Base-by-base conservation (phyloP, 768 basidiomycete species). In the Boletus fagicola region DNA sequence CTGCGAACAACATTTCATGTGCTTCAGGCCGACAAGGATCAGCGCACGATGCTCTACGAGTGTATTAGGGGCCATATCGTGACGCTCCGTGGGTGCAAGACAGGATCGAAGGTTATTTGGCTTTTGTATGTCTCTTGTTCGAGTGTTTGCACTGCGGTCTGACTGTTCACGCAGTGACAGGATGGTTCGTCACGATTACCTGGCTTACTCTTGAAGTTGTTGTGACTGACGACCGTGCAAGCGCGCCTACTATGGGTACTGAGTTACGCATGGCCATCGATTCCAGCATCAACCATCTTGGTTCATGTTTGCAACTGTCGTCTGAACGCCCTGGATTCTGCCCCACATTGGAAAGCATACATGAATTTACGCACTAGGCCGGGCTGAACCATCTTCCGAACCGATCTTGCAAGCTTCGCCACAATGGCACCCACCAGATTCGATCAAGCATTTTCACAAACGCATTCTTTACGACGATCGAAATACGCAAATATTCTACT, bases 41-140 rank as follows among this genome's bases (percentile, higher is more conserved):
- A 94, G 68, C 84, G 92, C 22, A 84, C 87, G 3, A 71, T 86
- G 57, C 76, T 94, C 36, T 93, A 92, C 65, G 91, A 93, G 43
- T 92, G 92, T 64, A 92, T 93, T 61, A 80, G 87, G 39, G 89
- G 90, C 4, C 90, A 93, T 66, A 92, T 93, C 61, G 91, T 93
- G 47, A 93, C 91, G 30, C 78, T 94, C n/a, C 83, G 92, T 38
- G 92, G 92, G 22, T 92, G 90, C 69, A 93, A 93, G 78, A 92
- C 92, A 2, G 92, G 92, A 28, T 92, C 91, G 1, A 92, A 92
- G 68, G 90, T 93, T 66, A 93, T 93, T 67, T 94, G 92, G 92
- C 79, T 94, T 49, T 94, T 94, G 81, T 82, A 68, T 48, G 80
- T 50, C 5, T 39, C 35, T 26, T 44, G 44, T 59, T 44, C 15